Conservation (phyloP, 2,329 filamentous ascomycete genomes). For the Lachnellula occidentalis region DNA sequence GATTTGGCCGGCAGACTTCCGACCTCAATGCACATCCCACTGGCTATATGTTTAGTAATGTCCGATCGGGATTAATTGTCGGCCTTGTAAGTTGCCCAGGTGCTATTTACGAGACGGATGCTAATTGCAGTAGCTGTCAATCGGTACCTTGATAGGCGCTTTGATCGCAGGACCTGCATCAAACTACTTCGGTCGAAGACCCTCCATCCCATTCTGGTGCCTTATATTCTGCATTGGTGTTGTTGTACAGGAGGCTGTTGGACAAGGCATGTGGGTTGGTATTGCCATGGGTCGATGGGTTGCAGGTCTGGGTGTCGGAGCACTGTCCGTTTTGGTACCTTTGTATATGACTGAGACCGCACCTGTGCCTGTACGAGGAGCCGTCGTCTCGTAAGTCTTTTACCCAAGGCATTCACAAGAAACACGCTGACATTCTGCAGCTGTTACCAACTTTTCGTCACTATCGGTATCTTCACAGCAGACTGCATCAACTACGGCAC, state of each 20-base stretch:
- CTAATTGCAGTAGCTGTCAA: slow-evolving; percentile 56
- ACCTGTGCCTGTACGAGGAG: slow-evolving; percentile 57
- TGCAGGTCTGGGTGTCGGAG: slow-evolving; percentile 63
- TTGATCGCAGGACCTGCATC: slow-evolving; percentile 69
- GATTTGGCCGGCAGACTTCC: slow-evolving; percentile 42
- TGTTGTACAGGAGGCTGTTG: slow-evolving; percentile 56
- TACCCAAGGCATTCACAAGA: neutral
- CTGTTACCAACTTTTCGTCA: slow-evolving; percentile 71
- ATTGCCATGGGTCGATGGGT: slow-evolving; percentile 57
- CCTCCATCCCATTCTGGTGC: slow-evolving; percentile 50
- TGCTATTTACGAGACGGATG: slow-evolving; percentile 47
- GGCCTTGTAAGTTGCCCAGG: slow-evolving; percentile 46
- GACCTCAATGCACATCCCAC: slow-evolving; percentile 20
- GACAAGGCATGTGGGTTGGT: slow-evolving; percentile 55
- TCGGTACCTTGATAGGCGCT: slow-evolving; percentile 73
- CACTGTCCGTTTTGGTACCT: slow-evolving; percentile 58
- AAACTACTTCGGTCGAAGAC: slow-evolving; percentile 55
- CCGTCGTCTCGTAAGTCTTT: slow-evolving; percentile 47
- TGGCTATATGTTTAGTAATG: slow-evolving; percentile 46
- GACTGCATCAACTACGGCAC: slow-evolving; percentile 50
- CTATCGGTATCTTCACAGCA: slow-evolving; percentile 58
- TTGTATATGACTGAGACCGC: slow-evolving; percentile 63
- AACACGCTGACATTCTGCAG: slow-evolving; percentile 24
- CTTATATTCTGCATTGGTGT: slow-evolving; percentile 59
- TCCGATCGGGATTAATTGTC: slow-evolving; percentile 58